Conservation (phyloP, 768 basidiomycete genomes). For the Mycena metata region DNA sequence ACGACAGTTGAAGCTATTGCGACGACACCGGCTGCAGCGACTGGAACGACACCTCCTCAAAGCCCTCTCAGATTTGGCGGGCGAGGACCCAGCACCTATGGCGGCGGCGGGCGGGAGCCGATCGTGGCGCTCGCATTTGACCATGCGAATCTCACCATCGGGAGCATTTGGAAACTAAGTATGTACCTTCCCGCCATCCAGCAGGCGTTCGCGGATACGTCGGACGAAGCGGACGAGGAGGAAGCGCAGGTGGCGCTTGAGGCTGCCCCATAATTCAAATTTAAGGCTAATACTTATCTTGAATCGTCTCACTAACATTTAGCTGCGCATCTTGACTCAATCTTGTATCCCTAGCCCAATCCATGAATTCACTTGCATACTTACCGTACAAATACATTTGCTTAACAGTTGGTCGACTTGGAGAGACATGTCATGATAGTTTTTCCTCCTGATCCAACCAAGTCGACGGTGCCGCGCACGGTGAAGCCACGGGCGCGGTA, state of each 20-base stretch:
- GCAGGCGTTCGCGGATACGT: conserved; percentile 67
- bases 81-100: neutral
- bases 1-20: too few relatives aligned
- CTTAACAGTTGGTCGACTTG: neutral
- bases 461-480: conserved; percentile 22
- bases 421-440: neutral
- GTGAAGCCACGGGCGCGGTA: conserved; percentile 33
- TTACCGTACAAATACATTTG: neutral
- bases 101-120: conserved; percentile 49
- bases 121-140: conserved; percentile 87
- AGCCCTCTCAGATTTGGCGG: too few relatives aligned
- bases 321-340: conserved; percentile 19
- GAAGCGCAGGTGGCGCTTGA: conserved; percentile 36
- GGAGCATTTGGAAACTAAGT: conserved; percentile 90
- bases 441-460: conserved; percentile 27
- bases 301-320: conserved; percentile 12
- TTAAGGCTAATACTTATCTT: neutral
- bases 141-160: conserved; percentile 76
- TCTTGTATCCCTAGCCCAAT: conserved; percentile 28
- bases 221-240: conserved; percentile 62
- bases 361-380: neutral
- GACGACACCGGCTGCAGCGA: too few relatives aligned
- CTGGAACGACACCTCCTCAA: too few relatives aligned
- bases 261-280: conserved; percentile 18
- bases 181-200: conserved; percentile 81